Percentiles rank a stretch among this genome's conserved stretches.
Conservation (phyloP, 129 eudicot species). For the Artemisia annua region DNA sequence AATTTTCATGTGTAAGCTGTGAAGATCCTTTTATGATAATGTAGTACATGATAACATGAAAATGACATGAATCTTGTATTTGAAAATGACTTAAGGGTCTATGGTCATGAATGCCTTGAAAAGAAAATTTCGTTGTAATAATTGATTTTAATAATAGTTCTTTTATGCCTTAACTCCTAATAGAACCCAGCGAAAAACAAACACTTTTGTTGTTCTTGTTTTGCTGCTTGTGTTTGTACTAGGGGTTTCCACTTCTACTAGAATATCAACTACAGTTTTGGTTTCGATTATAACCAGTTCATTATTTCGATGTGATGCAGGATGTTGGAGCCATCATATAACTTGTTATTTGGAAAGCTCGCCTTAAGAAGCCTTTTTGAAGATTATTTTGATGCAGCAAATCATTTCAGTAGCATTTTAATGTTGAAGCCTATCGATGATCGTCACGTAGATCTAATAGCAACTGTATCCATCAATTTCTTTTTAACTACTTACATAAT, state of each 20-base stretch:
- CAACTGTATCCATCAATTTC: conserved; percentile 79
- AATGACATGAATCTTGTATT: conserved; percentile 2
- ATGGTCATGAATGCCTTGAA: neutral
- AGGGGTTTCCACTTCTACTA: neutral
- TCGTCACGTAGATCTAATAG: conserved; percentile 86
- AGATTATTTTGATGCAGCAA: conserved; percentile 86
- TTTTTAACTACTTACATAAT: conserved; percentile 5
- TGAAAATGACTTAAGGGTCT: neutral
- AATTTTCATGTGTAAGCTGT: too few relatives aligned
- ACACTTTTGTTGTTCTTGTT: conserved; percentile 1
- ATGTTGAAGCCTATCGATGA: conserved; percentile 94
- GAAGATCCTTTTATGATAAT: neutral
- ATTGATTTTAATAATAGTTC: conserved; percentile 7
- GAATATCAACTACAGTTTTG: conserved; percentile 6
- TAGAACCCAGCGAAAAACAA: conserved; percentile 2
- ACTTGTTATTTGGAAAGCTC: conserved; percentile 85
- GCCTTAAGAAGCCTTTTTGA: conserved; percentile 79
- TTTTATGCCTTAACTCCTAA: neutral
- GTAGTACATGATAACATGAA: conserved; percentile 5
- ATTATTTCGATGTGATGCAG: conserved; percentile 51
- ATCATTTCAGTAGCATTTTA: conserved; percentile 77
- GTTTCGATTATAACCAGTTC: conserved; percentile 19
- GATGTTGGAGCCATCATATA: conserved; percentile 97
- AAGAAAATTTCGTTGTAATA: neutral
- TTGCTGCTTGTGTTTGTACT: conserved; percentile 3